Conservation (phyloP, 1,284 basidiomycete genomes). For the Malassezia slooffiae region DNA sequence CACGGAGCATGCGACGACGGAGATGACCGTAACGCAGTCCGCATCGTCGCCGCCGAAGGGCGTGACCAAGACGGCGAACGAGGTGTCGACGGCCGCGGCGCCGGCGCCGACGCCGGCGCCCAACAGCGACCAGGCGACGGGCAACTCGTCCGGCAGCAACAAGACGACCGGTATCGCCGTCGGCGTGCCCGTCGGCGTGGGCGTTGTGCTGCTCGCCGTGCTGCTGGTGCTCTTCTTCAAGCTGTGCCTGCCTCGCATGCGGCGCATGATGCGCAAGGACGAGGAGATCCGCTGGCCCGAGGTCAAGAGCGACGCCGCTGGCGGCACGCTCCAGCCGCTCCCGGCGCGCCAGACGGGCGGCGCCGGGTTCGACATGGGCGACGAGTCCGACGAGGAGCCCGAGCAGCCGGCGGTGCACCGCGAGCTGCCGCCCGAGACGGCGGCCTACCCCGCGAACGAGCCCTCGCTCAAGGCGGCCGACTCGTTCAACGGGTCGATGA, state of each 20-base stretch:
- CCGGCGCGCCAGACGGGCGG: conserved; percentile 38
- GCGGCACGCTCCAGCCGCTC: conserved; percentile 24
- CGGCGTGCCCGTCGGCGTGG: conserved; percentile 37
- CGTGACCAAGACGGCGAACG: too few relatives aligned
- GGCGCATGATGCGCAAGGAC: conserved; percentile 27
- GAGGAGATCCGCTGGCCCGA: conserved; percentile 46
- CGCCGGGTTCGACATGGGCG: conserved; percentile 44
- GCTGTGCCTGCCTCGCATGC: conserved; percentile 28
- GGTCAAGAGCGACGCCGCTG: conserved; percentile 33
- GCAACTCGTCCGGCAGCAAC: too few relatives aligned
- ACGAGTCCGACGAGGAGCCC: conserved; percentile 28
- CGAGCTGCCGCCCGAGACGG: conserved; percentile 3
- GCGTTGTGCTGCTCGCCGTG: conserved; percentile 29
- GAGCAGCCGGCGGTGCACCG: too few relatives aligned
- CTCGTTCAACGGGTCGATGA: conserved; percentile 4
- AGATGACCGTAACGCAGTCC: too few relatives aligned
- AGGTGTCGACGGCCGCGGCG: too few relatives aligned
- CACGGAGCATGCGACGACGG: too few relatives aligned
- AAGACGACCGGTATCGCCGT: conserved; percentile 38
- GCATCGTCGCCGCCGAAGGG: too few relatives aligned
- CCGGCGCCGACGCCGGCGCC: too few relatives aligned
- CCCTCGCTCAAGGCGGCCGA: conserved; percentile 1
- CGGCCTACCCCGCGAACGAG: conserved; percentile 6
- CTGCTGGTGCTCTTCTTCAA: conserved; percentile 36
- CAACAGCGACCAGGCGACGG: too few relatives aligned